These are phyloP conservation scores for Larix sibirica DNA, from an alignment of 83 land plant species.

Conservation along the genomic window DNA sequence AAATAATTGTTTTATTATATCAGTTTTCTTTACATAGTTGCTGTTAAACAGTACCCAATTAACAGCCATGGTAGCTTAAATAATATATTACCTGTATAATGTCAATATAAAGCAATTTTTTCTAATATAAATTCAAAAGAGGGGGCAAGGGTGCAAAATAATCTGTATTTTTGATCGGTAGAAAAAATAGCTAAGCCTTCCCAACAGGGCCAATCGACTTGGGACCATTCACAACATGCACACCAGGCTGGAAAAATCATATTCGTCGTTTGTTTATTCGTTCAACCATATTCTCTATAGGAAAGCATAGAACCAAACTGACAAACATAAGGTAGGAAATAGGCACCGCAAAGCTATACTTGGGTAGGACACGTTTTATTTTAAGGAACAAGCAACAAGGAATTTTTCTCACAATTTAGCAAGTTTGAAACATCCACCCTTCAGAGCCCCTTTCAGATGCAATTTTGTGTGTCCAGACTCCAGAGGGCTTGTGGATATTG, in stretches of 20 bases:
- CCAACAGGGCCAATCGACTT: not conserved
- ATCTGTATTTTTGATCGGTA: not conserved
- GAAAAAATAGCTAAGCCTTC: too few relatives aligned
- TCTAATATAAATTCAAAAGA: not conserved
- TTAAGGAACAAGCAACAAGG: not conserved
- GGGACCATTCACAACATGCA: not conserved
- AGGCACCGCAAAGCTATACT: not conserved
- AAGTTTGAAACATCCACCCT: not conserved
- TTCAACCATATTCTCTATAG: not conserved
- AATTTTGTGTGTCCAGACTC: not conserved
- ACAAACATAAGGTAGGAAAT: not conserved
- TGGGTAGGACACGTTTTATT: not conserved
- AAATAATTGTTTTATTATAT: too few relatives aligned
- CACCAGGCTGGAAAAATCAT: not conserved
- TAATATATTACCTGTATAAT: not conserved
- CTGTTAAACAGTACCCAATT: too few relatives aligned
- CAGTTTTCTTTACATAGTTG: too few relatives aligned
- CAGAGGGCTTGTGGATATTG: not conserved
- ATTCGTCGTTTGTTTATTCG: not conserved
- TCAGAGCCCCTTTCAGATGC: not conserved
- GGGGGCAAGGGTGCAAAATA: not conserved
- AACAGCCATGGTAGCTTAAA: too few relatives aligned
- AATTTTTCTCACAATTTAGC: not conserved
- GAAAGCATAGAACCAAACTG: not conserved
- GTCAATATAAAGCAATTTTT: not conserved